Percentiles rank a stretch among this genome's conserved stretches.
Evolutionary conservation across 257 asterid genomes (phyloP).

Genomic region (Solanum clarkiae): DNA sequence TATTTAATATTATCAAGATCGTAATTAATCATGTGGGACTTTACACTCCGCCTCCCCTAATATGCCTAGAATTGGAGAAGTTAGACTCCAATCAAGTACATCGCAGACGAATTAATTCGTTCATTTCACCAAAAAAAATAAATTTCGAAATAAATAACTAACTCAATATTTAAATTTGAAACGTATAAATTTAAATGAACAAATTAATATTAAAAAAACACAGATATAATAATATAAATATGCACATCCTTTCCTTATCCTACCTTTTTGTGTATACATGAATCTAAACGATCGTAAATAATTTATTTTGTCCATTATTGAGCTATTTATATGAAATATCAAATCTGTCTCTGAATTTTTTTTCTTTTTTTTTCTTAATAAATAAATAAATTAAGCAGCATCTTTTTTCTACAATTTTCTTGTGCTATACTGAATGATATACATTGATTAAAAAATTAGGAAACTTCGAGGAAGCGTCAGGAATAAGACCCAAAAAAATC

Average conservation of each 20-base stretch:
- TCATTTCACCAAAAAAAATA: rapidly evolving
- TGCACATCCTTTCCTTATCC: not conserved
- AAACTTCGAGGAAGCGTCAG: not conserved
- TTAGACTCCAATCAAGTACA: rapidly evolving
- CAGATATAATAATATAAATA: not conserved
- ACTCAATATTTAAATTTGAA: not conserved
- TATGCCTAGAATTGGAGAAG: not conserved
- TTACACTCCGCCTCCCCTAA: not conserved
- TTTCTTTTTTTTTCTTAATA: not conserved
- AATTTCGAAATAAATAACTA: not conserved
- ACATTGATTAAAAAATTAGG: not conserved
- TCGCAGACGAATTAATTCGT: rapidly evolving
- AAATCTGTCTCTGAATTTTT: not conserved
- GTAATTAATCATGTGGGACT: not conserved
- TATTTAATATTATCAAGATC: not conserved
- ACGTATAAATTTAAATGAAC: not conserved
- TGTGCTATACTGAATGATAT: not conserved
- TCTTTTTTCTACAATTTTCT: not conserved
- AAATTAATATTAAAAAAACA: not conserved
- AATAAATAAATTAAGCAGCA: too few relatives aligned
- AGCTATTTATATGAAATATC: not conserved
- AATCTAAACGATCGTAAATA: not conserved
- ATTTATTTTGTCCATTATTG: not conserved
- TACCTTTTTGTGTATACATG: not conserved
- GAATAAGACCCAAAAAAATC: not conserved